phyloP scores from a whole-genome alignment of 177 flowering plant genomes.

The Vitis hybrid region DNA sequence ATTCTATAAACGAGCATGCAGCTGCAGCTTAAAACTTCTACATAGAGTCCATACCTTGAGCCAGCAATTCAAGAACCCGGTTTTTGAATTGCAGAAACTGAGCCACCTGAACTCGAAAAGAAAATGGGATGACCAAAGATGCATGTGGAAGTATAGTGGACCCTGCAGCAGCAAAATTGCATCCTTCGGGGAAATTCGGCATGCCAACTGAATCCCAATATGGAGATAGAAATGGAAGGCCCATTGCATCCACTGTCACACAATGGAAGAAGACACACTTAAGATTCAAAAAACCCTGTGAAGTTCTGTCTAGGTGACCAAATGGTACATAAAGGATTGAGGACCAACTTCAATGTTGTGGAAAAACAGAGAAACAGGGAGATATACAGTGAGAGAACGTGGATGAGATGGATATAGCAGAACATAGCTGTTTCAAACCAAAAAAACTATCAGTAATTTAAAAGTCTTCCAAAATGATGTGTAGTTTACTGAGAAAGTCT shows the following conservation, averaged over 20 bases:
- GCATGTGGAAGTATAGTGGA: conserved; percentile 72
- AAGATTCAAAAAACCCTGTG: too few species aligned
- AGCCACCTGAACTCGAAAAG: conserved; percentile 75
- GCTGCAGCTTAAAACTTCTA: too few species aligned
- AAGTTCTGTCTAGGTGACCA: too few species aligned
- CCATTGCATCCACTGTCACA: conserved; percentile 75
- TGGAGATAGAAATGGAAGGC: conserved; percentile 68
- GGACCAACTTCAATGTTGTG: background rate
- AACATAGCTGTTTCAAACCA: too few species aligned
- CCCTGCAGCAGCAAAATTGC: conserved; percentile 91
- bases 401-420: too few species aligned
- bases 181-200: conserved; percentile 67
- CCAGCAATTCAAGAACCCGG: conserved; percentile 54
- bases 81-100: conserved; percentile 77
- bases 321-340: background rate
- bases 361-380: too few species aligned
- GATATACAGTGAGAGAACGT: too few species aligned
- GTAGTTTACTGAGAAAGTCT: conserved; percentile 30
- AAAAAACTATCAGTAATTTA: background rate
- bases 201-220: conserved; percentile 77
- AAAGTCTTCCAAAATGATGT: background rate
- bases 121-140: conserved; percentile 70
- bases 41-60: conserved; percentile 32
- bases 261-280: too few species aligned
- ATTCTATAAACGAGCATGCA: too few species aligned